Conservation (phyloP, 2,329 filamentous ascomycete genomes). For the Trichoderma sp. region DNA sequence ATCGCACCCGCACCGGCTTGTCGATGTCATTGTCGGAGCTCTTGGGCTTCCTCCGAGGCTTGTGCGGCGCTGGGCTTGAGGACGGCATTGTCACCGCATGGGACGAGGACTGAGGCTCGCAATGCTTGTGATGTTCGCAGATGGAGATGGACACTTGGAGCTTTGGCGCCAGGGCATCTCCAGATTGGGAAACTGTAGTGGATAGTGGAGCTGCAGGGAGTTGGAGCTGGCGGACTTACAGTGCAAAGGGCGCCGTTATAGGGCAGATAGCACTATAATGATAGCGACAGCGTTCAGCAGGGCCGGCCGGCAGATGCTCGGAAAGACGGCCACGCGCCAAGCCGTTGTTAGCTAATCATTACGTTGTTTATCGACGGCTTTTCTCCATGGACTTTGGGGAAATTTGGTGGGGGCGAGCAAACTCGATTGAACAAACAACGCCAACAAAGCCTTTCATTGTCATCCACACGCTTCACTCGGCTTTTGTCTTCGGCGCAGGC, state of each 20-base stretch:
- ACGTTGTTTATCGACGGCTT: slow-evolving; percentile 11
- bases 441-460: slow-evolving; percentile 8
- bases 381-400: slow-evolving; percentile 1
- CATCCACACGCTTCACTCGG: not conserved
- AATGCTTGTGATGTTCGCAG: slow-evolving; percentile 24
- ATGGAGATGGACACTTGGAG: slow-evolving; percentile 24
- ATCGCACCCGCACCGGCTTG: slow-evolving; percentile 37
- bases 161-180: slow-evolving; percentile 9
- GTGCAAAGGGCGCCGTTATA: not conserved
- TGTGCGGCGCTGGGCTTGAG: slow-evolving; percentile 60
- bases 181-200: slow-evolving; percentile 29
- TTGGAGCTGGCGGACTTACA: slow-evolving; percentile 29
- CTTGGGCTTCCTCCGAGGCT: slow-evolving; percentile 62
- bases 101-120: slow-evolving; percentile 4
- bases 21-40: slow-evolving; percentile 51
- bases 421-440: slow-evolving; percentile 2
- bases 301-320: slow-evolving; percentile 26
- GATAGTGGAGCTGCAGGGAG: slow-evolving; percentile 30
- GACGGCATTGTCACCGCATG: slow-evolving; percentile 47
- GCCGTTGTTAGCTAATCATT: slow-evolving; percentile 20
- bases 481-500: slow-evolving; percentile 9
- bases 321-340: not conserved
- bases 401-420: slow-evolving; percentile 16
- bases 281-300: slow-evolving; percentile 36
- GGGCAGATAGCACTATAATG: not conserved